Evolutionary conservation across 1,139 yeast species (phyloP).

Genomic region (Yamadazyma pseudoaaseri): DNA sequence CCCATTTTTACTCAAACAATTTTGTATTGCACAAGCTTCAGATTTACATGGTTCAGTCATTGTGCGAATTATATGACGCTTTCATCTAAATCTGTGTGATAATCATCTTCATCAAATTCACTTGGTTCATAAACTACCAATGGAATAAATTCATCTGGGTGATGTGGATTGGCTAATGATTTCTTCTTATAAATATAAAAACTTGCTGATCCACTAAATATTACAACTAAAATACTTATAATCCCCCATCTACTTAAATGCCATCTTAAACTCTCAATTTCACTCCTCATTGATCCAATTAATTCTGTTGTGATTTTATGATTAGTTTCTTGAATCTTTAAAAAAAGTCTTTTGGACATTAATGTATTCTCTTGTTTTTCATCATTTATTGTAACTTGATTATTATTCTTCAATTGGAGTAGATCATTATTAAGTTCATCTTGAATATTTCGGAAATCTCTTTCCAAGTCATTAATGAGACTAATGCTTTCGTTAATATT

Average conservation of each 20-base stretch:
- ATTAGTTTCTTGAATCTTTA: constrained; percentile 78
- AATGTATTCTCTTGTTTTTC: constrained; percentile 84
- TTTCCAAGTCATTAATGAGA: constrained; percentile 65
- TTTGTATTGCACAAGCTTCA: constrained; percentile 69
- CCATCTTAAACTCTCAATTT: constrained; percentile 90
- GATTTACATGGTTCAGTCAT: constrained; percentile 56
- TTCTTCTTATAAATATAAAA: constrained; percentile 36
- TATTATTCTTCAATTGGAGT: constrained; percentile 66
- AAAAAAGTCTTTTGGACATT: constrained; percentile 65
- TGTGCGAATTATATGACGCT: constrained; percentile 6
- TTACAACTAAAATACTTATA: constrained; percentile 51
- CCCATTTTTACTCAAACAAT: constrained; percentile 53
- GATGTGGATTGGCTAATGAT: constrained; percentile 21
- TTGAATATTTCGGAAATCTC: constrained; percentile 67
- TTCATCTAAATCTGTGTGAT: constrained; percentile 43
- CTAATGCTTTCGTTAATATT: constrained; percentile 70
- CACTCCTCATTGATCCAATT: constrained; percentile 78
- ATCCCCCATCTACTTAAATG: constrained; percentile 88
- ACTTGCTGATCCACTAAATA: constrained; percentile 43
- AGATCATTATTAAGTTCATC: constrained; percentile 78
- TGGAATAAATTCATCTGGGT: constrained; percentile 40
- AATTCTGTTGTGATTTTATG: constrained; percentile 84
- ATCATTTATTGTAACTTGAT: constrained; percentile 82
- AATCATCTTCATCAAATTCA: constrained; percentile 49
- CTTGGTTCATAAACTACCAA: constrained; percentile 49